Percentiles rank a stretch among this genome's conserved stretches.
phyloP scores from a whole-genome alignment of 2,329 filamentous ascomycete genomes.

The Colletotrichum noveboracense region DNA sequence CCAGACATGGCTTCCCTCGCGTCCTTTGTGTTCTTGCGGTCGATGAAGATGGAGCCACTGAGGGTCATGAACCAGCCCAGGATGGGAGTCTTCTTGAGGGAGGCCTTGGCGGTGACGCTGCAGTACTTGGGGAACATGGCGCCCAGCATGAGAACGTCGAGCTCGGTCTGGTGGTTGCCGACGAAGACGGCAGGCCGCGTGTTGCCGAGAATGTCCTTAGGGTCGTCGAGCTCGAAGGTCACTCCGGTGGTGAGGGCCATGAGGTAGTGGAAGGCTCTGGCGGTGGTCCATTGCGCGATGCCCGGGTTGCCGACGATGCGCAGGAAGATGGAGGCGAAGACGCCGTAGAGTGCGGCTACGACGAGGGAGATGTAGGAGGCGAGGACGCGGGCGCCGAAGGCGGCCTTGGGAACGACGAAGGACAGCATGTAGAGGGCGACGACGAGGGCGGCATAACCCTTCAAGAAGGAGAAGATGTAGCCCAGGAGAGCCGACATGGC shows the following conservation, averaged over 20 bases:
- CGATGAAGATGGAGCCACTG: constrained; percentile 92
- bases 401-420: constrained; percentile 60
- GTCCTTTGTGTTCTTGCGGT: constrained; percentile 82
- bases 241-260: constrained; percentile 81
- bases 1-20: constrained; percentile 85
- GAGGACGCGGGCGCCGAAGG: constrained; percentile 73
- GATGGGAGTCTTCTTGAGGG: constrained; percentile 72
- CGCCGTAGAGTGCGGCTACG: constrained; percentile 72
- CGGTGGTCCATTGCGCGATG: constrained; percentile 85
- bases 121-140: constrained; percentile 89
- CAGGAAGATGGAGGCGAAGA: constrained; percentile 74
- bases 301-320: constrained; percentile 74
- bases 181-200: constrained; percentile 87
- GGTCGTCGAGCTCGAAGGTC: constrained; percentile 75
- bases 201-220: constrained; percentile 64
- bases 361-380: constrained; percentile 69
- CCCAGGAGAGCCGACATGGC: constrained; percentile 41
- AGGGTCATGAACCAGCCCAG: constrained; percentile 94
- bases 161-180: constrained; percentile 94
- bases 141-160: constrained; percentile 92
- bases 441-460: constrained; percentile 56
- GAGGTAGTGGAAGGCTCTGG: constrained; percentile 76
- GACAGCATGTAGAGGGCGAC: constrained; percentile 68
- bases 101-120: constrained; percentile 90
- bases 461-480: constrained; percentile 51